These are phyloP conservation scores for Claviceps digitariae DNA, from an alignment of 2,329 filamentous ascomycete genomes.

Conservation along the genomic window DNA sequence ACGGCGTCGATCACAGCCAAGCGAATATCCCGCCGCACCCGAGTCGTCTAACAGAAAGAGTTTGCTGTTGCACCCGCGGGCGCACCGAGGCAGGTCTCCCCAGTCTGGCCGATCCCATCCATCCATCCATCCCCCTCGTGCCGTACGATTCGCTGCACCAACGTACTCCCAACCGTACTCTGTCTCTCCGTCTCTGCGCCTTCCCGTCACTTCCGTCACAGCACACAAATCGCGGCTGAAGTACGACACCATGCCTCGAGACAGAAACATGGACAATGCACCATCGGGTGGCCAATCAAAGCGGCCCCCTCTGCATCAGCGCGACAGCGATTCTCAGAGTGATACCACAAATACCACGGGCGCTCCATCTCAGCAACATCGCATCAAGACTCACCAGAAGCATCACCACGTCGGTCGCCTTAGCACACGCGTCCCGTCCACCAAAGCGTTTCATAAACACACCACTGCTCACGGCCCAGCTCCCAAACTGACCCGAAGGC, in stretches of 20 bases:
- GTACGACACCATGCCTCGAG: slow-evolving; percentile 24
- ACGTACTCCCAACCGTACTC: not conserved
- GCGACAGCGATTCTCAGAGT: slow-evolving; percentile 23
- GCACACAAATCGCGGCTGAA: not conserved
- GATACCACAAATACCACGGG: slow-evolving; percentile 14
- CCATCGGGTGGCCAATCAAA: slow-evolving; percentile 42
- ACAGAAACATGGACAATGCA: slow-evolving; percentile 34
- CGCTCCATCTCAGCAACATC: slow-evolving; percentile 14
- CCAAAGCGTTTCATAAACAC: slow-evolving; percentile 34
- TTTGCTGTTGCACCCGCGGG: not conserved
- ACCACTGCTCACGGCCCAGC: slow-evolving; percentile 11
- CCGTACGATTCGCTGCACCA: not conserved
- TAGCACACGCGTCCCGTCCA: slow-evolving; percentile 38
- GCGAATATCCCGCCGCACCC: not conserved
- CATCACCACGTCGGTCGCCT: slow-evolving; percentile 28
- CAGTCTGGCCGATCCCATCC: not conserved
- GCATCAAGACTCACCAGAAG: slow-evolving; percentile 19
- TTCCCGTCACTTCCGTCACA: not conserved
- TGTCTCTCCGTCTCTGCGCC: not conserved
- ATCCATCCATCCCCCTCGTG: not conserved
- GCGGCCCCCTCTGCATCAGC: slow-evolving; percentile 27
- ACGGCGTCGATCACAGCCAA: not conserved
- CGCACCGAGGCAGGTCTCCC: not conserved
- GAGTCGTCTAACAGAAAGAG: not conserved
- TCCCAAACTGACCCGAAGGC: slow-evolving; percentile 29